These are phyloP conservation scores for Globisporangium nodosum DNA, from an alignment of 352 stramenopile genomes.

Conservation along the genomic window DNA sequence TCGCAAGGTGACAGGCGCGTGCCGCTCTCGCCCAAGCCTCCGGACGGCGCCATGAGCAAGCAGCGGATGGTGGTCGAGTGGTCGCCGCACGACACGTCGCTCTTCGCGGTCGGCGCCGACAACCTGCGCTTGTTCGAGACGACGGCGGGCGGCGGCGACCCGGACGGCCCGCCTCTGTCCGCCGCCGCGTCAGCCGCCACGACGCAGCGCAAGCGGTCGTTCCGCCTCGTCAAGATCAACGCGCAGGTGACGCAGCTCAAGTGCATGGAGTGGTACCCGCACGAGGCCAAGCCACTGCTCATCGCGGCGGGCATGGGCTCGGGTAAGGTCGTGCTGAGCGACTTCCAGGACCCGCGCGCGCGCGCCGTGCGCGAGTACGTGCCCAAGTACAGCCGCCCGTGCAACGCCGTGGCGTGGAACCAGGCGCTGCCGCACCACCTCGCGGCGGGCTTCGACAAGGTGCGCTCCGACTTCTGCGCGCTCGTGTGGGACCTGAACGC, in stretches of 20 bases:
- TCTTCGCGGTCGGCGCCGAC: slow-evolving; percentile 80
- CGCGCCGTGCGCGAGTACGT: slow-evolving; percentile 65
- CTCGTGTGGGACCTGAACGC: slow-evolving; percentile 82
- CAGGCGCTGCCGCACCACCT: slow-evolving; percentile 65
- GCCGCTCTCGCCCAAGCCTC: not conserved
- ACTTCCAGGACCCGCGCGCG: slow-evolving; percentile 67
- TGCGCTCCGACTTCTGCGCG: slow-evolving; percentile 81
- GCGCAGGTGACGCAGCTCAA: slow-evolving; percentile 72
- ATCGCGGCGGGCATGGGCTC: slow-evolving; percentile 70
- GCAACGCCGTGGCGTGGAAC: slow-evolving; percentile 84
- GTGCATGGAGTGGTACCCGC: slow-evolving; percentile 81
- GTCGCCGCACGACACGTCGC: slow-evolving; percentile 74
- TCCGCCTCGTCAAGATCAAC: slow-evolving; percentile 79
- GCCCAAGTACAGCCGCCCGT: slow-evolving; percentile 79
- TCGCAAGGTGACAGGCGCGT: no score
- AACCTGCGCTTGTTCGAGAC: slow-evolving; percentile 83
- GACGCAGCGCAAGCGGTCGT: slow-evolving; percentile 81
- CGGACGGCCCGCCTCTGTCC: not conserved
- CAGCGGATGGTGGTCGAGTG: slow-evolving; percentile 70
- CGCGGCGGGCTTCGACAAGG: slow-evolving; percentile 81
- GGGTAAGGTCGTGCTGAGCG: slow-evolving; percentile 78
- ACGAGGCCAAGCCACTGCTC: slow-evolving; percentile 63
- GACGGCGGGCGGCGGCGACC: slow-evolving; percentile 9
- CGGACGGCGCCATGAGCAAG: slow-evolving; percentile 51
- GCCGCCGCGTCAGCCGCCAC: slow-evolving; percentile 15